Base-by-base conservation (phyloP, 73 alveolate genomes). In the Halteria grandinella region DNA sequence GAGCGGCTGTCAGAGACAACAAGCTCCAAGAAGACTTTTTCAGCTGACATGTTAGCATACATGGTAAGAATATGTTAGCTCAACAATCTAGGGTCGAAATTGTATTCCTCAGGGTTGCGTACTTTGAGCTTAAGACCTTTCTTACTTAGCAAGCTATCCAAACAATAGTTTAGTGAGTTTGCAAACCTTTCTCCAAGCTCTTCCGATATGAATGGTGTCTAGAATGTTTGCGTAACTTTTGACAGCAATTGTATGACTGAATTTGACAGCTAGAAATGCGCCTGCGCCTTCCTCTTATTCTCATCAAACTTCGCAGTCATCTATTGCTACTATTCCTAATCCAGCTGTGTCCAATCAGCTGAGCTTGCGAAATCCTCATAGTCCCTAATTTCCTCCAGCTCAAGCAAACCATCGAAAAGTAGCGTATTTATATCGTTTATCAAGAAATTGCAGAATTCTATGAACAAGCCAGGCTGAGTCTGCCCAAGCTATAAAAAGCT, bases 71-170 rank as follows among this genome's bases (percentile, higher is more conserved):
- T 27, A 12, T 88, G 72, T 51, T 54, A 74, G 69, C 86, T 55
- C 23, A 92, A 55, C 53, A 44, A 80, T 39, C 85, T 74, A 32
- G 98, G 98, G 32, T 89, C 89, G 75, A 92, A 92, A 33, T 69
- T 73, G 59, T 85, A 92, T 54, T 85, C 79, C 34, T 85, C 83
- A 52, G 86, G 90, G 74, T 92, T 89, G 53, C 58, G 62, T 12
- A 92, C 89, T 69, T 92, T 88, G 58, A 92, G 53, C 64, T 92
- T 90, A 15, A 33, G 23, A 0, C 90, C 83, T 59, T 91, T 92
- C 53, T 88, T 55, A 18, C 93, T 64, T 31, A 91, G 86, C 74
- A 92, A 69, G 57, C 74, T 73, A 70, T 92, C 96, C n/a, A 92
- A 70, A 54, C 95, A 62, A 63, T 54, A 92, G 75, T 92, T 92